These are phyloP conservation scores for Combretum micranthum DNA, from an alignment of 345 rosid species.

Conservation along the genomic window DNA sequence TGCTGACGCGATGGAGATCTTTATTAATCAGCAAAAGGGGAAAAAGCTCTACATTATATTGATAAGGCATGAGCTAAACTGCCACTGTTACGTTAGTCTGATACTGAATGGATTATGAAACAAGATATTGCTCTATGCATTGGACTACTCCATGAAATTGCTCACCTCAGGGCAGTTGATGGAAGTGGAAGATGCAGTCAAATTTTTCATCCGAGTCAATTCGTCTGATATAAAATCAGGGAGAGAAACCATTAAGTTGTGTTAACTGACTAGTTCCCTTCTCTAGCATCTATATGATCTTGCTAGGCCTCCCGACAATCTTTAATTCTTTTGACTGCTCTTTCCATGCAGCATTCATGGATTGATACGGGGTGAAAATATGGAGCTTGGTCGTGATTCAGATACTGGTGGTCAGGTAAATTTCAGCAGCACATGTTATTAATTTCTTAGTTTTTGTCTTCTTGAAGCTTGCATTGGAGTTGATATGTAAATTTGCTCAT, in stretches of 20 bases:
- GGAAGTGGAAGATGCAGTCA: no score
- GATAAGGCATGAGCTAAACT: slow-evolving; percentile 34
- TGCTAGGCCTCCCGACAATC: background rate
- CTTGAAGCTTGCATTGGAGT: background rate
- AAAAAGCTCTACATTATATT: slow-evolving; percentile 19
- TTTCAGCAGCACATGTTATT: background rate
- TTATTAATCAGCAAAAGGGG: slow-evolving; percentile 38
- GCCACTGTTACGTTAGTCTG: background rate
- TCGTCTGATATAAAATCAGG: no score
- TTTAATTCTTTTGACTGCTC: background rate
- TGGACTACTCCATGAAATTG: no score
- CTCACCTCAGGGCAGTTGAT: no score
- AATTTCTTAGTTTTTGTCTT: background rate
- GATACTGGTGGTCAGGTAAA: slow-evolving; percentile 26
- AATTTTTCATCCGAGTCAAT: no score
- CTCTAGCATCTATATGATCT: background rate
- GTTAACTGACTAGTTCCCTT: background rate
- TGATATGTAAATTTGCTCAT: no score
- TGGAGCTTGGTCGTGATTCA: slow-evolving; percentile 55
- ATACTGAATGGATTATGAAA: background rate
- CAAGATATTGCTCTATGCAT: background rate
- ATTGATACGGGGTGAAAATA: slow-evolving; percentile 32
- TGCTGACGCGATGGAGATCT: slow-evolving; percentile 43
- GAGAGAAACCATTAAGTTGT: no score
- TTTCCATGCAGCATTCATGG: slow-evolving; percentile 45